Percentiles rank a stretch among this genome's conserved stretches.
Evolutionary conservation across 441 rosid species (phyloP).

Genomic region (Populus trichocarpa): DNA sequence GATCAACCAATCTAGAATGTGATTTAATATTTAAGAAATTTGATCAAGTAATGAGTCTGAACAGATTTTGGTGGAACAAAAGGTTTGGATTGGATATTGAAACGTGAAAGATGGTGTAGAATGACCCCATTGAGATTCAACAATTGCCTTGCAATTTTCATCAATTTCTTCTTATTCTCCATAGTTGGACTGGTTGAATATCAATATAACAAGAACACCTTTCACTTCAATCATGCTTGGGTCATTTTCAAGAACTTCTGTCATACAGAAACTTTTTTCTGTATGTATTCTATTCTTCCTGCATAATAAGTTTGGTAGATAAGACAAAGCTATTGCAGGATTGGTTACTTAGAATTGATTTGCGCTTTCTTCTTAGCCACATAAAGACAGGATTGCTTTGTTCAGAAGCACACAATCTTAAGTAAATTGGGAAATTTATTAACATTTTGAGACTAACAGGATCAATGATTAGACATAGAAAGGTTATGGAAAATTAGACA

Average conservation of each 20-base stretch:
- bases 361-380: background rate
- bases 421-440: no score
- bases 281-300: background rate
- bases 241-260: background rate
- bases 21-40: no score
- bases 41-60: no score
- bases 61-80: background rate
- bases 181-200: background rate
- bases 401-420: background rate
- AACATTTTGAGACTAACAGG: no score
- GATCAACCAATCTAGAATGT: no score
- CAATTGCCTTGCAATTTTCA: background rate
- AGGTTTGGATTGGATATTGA: background rate
- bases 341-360: background rate
- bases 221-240: background rate
- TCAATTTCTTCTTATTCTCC: background rate
- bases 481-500: no score
- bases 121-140: background rate
- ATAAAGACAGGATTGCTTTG: background rate
- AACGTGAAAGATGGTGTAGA: background rate
- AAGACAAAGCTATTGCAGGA: background rate
- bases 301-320: no score
- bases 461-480: no score
- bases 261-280: no score
- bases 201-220: background rate